A percentile compares a stretch with the other conserved stretches of the same genome.
Conservation (phyloP, 495 filamentous ascomycete species). For the Trichoderma reesei region DNA sequence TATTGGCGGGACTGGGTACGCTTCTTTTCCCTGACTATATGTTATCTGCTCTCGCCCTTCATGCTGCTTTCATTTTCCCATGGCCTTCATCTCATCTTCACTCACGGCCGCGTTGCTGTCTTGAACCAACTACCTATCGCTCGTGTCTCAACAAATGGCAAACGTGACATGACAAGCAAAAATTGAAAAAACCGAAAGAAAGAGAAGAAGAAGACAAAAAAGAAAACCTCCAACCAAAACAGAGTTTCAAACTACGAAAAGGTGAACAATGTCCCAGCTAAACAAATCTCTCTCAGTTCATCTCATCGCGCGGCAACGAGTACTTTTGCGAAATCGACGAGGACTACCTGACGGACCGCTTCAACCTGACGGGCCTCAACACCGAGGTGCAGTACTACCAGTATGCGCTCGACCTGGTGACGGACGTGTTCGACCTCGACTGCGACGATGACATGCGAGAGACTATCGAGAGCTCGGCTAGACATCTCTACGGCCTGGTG, state of each 20-base stretch:
- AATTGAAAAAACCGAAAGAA: not conserved
- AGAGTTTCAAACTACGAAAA: slow-evolving; percentile 11
- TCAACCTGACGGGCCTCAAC: slow-evolving; percentile 96
- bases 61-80: not conserved
- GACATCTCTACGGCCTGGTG: slow-evolving; percentile 92
- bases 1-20: slow-evolving; percentile 97
- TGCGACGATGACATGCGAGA: slow-evolving; percentile 97
- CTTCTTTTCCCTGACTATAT: not conserved
- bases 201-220: not conserved
- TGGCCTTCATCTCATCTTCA: not conserved
- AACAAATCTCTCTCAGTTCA: slow-evolving; percentile 58
- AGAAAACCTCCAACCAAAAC: not conserved
- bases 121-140: not conserved
- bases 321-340: slow-evolving; percentile 99
- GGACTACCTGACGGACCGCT: slow-evolving; percentile 95
- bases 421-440: slow-evolving; percentile 98
- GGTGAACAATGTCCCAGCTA: not conserved
- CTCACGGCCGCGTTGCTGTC: not conserved
- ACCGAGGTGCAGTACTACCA: slow-evolving; percentile 98
- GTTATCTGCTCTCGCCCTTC: not conserved
- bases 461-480: slow-evolving; percentile 93
- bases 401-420: slow-evolving; percentile 96
- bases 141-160: not conserved
- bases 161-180: not conserved
- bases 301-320: slow-evolving; percentile 93